Evolutionary conservation across 345 rosid species (phyloP).

Genomic region (Eutrema japonicum): DNA sequence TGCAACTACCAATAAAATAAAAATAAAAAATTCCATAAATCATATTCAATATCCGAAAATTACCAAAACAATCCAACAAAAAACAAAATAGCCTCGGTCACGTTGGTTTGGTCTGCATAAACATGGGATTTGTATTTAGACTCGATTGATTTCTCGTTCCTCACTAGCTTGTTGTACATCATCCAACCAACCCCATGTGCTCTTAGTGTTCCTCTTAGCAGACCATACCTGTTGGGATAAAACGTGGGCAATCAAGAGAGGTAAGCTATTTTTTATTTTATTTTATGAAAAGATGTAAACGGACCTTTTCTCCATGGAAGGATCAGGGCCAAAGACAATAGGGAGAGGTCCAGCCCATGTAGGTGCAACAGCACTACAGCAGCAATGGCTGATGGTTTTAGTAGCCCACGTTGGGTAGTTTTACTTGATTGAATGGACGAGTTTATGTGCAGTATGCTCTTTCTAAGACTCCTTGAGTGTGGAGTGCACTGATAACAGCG

Average conservation of each 20-base stretch:
- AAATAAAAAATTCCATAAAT: too few species aligned
- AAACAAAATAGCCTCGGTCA: conserved; percentile 66
- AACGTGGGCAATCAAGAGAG: not conserved
- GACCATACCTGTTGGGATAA: conserved; percentile 60
- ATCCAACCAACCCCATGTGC: conserved; percentile 91
- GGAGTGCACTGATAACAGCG: too few species aligned
- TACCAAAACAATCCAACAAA: too few species aligned
- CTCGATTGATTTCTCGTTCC: conserved; percentile 84
- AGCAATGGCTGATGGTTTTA: conserved; percentile 80
- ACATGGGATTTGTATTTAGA: conserved; percentile 92
- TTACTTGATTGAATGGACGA: too few species aligned
- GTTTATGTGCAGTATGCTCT: too few species aligned
- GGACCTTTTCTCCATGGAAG: conserved; percentile 84
- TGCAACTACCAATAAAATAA: too few species aligned
- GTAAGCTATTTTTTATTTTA: not conserved
- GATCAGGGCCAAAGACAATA: conserved; percentile 88
- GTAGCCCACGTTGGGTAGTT: conserved; percentile 71
- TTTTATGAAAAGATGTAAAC: not conserved
- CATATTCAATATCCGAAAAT: too few species aligned
- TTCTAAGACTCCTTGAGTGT: too few species aligned
- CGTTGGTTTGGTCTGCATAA: conserved; percentile 81
- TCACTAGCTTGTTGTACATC: conserved; percentile 90
- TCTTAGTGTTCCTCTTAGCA: conserved; percentile 79
- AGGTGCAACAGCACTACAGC: conserved; percentile 92
- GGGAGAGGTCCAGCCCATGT: conserved; percentile 97